phyloP scores from a whole-genome alignment of 1,139 yeast genomes.

The Yamadazyma conglobata region DNA sequence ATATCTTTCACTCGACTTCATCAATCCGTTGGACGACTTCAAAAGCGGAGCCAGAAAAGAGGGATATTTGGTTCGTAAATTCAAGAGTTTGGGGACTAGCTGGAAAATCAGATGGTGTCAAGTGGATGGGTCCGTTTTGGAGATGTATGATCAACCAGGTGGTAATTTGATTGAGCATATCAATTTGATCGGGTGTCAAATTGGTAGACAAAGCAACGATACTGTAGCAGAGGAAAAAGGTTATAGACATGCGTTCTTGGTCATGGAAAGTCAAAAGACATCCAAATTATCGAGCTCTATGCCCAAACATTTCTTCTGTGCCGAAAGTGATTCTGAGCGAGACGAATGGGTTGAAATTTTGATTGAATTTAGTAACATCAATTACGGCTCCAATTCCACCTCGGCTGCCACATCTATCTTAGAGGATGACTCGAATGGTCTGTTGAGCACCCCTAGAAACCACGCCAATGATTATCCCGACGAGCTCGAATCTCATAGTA shows the following conservation, averaged over 20 bases:
- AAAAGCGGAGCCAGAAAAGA: slow-evolving; percentile 58
- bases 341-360: slow-evolving; percentile 72
- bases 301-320: slow-evolving; percentile 71
- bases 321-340: slow-evolving; percentile 77
- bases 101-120: slow-evolving; percentile 81
- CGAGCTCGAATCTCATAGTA: slow-evolving; percentile 16
- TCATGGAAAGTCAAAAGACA: slow-evolving; percentile 59
- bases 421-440: slow-evolving; percentile 3
- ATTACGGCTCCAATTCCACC: slow-evolving; percentile 4
- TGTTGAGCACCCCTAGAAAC: slow-evolving; percentile 6
- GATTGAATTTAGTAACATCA: slow-evolving; percentile 35
- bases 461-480: slow-evolving; percentile 13
- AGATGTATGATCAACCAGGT: slow-evolving; percentile 58
- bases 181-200: slow-evolving; percentile 49
- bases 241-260: slow-evolving; percentile 71
- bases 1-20: slow-evolving; percentile 66
- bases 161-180: slow-evolving; percentile 59
- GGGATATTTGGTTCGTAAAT: slow-evolving; percentile 63
- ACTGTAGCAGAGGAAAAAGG: slow-evolving; percentile 67
- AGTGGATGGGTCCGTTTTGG: slow-evolving; percentile 61
- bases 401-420: slow-evolving; percentile 7
- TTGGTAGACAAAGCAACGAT: slow-evolving; percentile 62
- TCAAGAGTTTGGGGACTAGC: slow-evolving; percentile 50
- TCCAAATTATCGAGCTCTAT: slow-evolving; percentile 50
- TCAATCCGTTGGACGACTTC: slow-evolving; percentile 59